Evolutionary conservation across 1,139 yeast species (phyloP), one percentile per base, ranked within the genome.

Genomic region (Williopsis jadinii): DNA sequence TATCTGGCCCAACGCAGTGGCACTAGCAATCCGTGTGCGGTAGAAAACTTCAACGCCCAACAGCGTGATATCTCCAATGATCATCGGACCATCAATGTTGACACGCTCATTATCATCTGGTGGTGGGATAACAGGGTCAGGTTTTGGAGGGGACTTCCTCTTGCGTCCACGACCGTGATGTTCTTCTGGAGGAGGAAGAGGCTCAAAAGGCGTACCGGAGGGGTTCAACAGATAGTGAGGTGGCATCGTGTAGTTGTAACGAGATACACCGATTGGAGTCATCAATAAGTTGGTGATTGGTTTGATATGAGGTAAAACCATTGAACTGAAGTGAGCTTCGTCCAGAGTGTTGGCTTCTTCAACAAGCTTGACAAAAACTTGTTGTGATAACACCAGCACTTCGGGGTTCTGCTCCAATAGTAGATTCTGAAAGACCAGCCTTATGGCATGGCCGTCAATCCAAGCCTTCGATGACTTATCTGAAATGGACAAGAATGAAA

Each of bases 241-340:
- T 53, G 86, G 82, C 95, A 94, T 86, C 36, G 79, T 77, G 62
- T 86, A 92, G 52, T 83, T 84, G 59, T 84, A 86, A 50, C 98
- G 79, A 3, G 95, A 85, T 42, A 88, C 79, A 47, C 99, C 98
- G 48, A 94, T 84, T 5, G 98, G 98, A 0, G 97, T 92, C 83
- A 86, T 82, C 37, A 88, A 60, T 37, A 94, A 68, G 11, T 80
- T 74, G 39, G 87, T 63, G 40, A 87, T 68, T 1, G 95, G 80
- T 33, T 68, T 69, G 48, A 77, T 64, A 53, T 83, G 88, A 5
- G 67, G 64, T 5, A 64, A 57, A 44, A 82, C 72, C 1, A 76
- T 59, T 1, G 66, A 65, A 43, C 76, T 83, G 43, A 79, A 59
- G 5, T 66, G 50, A 30, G 65, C 59, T 30, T 61, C 64, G 3